Evolutionary conservation across 2,329 filamentous ascomycete species (phyloP).

Genomic region (Monilinia fructicola): DNA sequence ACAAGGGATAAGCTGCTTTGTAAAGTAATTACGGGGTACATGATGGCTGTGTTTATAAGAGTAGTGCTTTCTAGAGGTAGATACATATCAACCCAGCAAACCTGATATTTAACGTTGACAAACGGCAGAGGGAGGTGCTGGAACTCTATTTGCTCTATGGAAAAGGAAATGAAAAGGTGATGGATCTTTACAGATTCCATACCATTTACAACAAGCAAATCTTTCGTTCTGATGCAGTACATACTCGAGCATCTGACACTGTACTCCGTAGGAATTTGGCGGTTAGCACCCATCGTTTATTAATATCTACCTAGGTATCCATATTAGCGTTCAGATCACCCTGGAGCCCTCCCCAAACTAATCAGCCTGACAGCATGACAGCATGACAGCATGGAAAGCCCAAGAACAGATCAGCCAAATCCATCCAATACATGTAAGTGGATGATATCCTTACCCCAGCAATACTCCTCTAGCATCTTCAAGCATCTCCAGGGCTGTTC

Average conservation of each 20-base stretch:
- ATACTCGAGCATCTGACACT: not conserved
- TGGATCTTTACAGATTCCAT: no score
- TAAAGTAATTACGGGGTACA: no score
- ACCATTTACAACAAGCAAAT: no score
- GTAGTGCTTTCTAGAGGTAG: no score
- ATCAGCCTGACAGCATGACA: not conserved
- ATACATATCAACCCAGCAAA: no score
- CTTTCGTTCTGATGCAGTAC: no score
- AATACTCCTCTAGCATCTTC: not conserved
- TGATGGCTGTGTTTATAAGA: no score
- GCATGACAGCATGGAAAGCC: not conserved
- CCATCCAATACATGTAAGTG: conserved; percentile 12
- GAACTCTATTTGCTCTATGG: no score
- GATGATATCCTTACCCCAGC: not conserved
- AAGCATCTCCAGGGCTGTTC: not conserved
- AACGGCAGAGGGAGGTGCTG: no score
- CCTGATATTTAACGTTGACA: no score
- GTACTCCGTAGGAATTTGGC: not conserved
- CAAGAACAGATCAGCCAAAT: not conserved
- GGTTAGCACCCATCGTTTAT: not conserved
- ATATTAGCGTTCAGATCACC: conserved; percentile 6
- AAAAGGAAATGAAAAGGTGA: no score
- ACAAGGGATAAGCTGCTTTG: not conserved
- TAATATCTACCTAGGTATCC: no score
- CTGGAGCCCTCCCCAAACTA: not conserved